Percentiles rank a stretch among this genome's conserved stretches.
These are phyloP conservation scores for Yarrowia sp. DNA, from an alignment of 805 yeast genomes.

Conservation along the genomic window DNA sequence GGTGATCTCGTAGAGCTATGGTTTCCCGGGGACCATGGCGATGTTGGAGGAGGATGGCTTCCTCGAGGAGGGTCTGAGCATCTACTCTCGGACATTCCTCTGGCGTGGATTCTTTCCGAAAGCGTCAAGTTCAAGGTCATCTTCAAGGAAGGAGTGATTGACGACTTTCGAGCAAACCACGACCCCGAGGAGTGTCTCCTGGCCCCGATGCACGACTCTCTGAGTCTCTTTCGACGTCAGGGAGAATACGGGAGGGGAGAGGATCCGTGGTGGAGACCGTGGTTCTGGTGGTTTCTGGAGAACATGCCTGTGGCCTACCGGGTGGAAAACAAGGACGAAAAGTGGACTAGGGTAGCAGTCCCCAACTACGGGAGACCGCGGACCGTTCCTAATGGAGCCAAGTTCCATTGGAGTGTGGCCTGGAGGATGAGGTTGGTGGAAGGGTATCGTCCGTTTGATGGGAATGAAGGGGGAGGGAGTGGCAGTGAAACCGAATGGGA, in stretches of 20 bases:
- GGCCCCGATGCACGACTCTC: not conserved
- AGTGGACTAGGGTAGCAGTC: not conserved
- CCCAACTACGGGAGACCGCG: slow-evolving; percentile 1
- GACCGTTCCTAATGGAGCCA: slow-evolving; percentile 1
- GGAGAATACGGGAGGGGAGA: slow-evolving; percentile 6
- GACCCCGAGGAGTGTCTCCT: slow-evolving; percentile 4
- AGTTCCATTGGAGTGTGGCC: slow-evolving; percentile 16
- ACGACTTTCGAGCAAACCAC: not conserved
- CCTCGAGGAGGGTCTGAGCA: not conserved
- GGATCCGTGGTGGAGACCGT: slow-evolving; percentile 17
- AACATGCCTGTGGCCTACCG: not conserved
- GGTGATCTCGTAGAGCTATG: slow-evolving; percentile 50
- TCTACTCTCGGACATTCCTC: slow-evolving; percentile 3
- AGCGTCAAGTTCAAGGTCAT: slow-evolving; percentile 7
- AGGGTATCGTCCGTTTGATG: not conserved
- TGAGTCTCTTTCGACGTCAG: not conserved
- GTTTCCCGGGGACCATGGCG: slow-evolving; percentile 68
- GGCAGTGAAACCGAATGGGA: not conserved
- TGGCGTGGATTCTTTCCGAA: slow-evolving; percentile 17
- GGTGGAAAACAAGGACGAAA: slow-evolving; percentile 14
- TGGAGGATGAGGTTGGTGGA: slow-evolving; percentile 7
- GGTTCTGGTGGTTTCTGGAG: slow-evolving; percentile 22
- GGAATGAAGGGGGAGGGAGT: not conserved
- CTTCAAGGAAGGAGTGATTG: slow-evolving; percentile 1
- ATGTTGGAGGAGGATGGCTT: slow-evolving; percentile 55